These are phyloP conservation scores for Bipolaris gigantea DNA, from an alignment of 2,329 filamentous ascomycete genomes.

Conservation along the genomic window DNA sequence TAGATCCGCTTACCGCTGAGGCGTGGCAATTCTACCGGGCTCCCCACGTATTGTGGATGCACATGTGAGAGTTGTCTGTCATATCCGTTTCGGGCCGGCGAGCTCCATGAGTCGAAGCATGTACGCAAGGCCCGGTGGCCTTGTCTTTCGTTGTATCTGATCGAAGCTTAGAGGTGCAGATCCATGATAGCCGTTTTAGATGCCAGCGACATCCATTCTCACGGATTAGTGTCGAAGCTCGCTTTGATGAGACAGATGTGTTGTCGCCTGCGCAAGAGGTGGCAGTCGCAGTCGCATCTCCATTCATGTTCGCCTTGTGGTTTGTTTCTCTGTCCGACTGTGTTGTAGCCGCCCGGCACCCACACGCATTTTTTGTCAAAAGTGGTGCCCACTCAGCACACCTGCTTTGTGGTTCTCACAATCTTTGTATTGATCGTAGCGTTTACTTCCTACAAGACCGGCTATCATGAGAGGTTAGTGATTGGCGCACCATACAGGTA, in stretches of 20 bases:
- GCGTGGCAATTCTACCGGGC: no score
- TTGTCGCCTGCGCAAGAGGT: neutral
- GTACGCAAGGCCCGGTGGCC: neutral
- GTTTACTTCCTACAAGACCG: constrained; percentile 16
- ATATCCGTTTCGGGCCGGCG: neutral
- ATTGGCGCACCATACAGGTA: constrained; percentile 16
- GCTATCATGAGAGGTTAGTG: constrained; percentile 1
- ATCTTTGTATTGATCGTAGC: constrained; percentile 15
- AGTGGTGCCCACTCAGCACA: constrained; percentile 22
- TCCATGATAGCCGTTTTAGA: neutral
- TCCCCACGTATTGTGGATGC: no score
- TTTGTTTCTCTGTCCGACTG: neutral
- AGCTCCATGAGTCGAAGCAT: neutral
- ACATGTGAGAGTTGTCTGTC: neutral
- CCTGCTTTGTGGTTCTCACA: constrained; percentile 14
- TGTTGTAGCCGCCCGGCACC: neutral
- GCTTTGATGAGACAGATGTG: neutral
- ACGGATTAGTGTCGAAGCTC: neutral
- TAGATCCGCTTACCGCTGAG: no score
- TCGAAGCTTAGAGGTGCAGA: neutral
- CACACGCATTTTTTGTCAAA: neutral
- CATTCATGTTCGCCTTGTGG: neutral
- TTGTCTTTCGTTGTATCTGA: neutral
- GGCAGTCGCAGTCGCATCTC: neutral
- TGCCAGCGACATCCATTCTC: neutral